phyloP scores from a whole-genome alignment of 2,329 filamentous ascomycete genomes.

The Neoascochyta sp. region DNA sequence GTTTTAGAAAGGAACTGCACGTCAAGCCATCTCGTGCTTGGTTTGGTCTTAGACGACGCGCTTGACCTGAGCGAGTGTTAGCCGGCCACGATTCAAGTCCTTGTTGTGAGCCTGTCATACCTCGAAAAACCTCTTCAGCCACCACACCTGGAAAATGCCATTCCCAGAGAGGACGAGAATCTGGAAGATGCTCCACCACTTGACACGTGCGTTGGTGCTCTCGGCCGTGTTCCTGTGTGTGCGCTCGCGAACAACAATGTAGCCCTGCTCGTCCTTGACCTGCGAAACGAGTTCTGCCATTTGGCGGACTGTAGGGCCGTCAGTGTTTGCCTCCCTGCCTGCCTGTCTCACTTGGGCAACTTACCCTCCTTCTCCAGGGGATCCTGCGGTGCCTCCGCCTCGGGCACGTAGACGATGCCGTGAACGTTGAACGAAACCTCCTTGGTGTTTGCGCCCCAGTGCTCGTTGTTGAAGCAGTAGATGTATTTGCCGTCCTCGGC shows the following conservation, averaged over 20 bases:
- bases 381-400: conserved; percentile 77
- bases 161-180: conserved; percentile 83
- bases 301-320: conserved; percentile 60
- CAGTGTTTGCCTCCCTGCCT: conserved; percentile 5
- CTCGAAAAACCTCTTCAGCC: conserved; percentile 98
- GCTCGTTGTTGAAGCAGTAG: conserved; percentile 99
- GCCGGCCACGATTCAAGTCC: neutral
- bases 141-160: conserved; percentile 98
- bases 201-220: conserved; percentile 94
- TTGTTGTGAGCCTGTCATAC: conserved; percentile 47
- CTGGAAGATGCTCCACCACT: conserved; percentile 99
- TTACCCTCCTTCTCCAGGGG: conserved; percentile 87
- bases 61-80: conserved; percentile 26
- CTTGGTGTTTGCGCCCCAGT: conserved; percentile 93
- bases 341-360: conserved; percentile 13
- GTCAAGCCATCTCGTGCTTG: neutral
- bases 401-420: conserved; percentile 94
- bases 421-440: conserved; percentile 99
- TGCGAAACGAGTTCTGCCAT: conserved; percentile 82
- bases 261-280: conserved; percentile 96
- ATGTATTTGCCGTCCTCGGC: conserved; percentile 79
- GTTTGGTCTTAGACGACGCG: conserved; percentile 24
- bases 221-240: conserved; percentile 98
- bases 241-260: conserved; percentile 91
- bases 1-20: too few species aligned